A percentile compares a stretch with the other conserved stretches of the same genome.
phyloP scores from a whole-genome alignment of 495 filamentous ascomycete species.

The Chaetomium fimeti region DNA sequence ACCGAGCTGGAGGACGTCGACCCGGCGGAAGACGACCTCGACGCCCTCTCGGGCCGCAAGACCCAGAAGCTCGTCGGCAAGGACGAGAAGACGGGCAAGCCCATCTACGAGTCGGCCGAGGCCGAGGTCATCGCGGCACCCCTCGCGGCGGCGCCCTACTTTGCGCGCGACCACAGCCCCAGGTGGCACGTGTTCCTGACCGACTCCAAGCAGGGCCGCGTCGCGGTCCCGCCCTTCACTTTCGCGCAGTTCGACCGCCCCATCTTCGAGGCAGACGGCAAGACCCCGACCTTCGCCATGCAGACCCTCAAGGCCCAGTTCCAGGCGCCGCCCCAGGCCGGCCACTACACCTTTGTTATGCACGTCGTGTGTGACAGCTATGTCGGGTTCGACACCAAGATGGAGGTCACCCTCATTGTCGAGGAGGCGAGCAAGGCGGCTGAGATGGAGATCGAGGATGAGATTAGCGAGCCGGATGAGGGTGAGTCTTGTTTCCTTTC shows the following conservation, averaged over 20 bases:
- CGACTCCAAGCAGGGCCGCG: constrained; percentile 88
- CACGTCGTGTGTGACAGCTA: constrained; percentile 91
- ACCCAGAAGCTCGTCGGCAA: constrained; percentile 58
- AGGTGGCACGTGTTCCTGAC: constrained; percentile 91
- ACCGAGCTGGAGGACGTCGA: constrained; percentile 86
- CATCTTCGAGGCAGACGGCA: constrained; percentile 66
- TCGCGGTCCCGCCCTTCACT: constrained; percentile 91
- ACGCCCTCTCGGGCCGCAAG: constrained; percentile 81
- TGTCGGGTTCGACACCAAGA: constrained; percentile 83
- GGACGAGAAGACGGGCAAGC: constrained; percentile 54
- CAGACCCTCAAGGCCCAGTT: constrained; percentile 98
- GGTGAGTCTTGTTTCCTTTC: constrained; percentile 56
- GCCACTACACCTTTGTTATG: constrained; percentile 89
- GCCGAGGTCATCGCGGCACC: constrained; percentile 70
- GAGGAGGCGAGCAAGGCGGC: constrained; percentile 84
- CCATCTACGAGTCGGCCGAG: constrained; percentile 43
- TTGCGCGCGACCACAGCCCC: constrained; percentile 82
- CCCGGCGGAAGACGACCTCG: constrained; percentile 87
- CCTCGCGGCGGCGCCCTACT: constrained; percentile 83
- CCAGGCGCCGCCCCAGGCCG: constrained; percentile 88
- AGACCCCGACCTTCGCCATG: constrained; percentile 78
- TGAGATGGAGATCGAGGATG: constrained; percentile 77
- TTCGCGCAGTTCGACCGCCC: constrained; percentile 88
- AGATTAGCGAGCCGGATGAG: constrained; percentile 97
- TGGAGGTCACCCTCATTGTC: constrained; percentile 84